Base-by-base conservation (phyloP, 2,329 filamentous ascomycete genomes). In the Coleophoma eucalyptorum region DNA sequence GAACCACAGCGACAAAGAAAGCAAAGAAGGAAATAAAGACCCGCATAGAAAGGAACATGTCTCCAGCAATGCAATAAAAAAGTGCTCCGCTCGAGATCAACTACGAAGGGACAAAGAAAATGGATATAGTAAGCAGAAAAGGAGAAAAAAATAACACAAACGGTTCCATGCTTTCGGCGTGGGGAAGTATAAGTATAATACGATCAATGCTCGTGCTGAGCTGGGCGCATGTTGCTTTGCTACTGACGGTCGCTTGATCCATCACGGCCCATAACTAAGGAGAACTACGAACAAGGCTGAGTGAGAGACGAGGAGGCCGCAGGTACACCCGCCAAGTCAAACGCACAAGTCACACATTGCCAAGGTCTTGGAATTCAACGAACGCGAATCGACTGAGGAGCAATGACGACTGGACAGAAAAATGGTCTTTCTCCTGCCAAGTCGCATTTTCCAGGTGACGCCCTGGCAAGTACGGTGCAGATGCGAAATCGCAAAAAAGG, bases 1-100 rank as follows among this genome's bases (percentile, higher is more conserved):
- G 19, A 19, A 45, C 42, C 12, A 41, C 46, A 47, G 50, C 48
- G 42, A 50, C 18, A 16, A 48, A 51, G 12, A 43, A 48, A 37
- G 50, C 46, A 41, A 51, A 33, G 34, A 46, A 51, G 40, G 42
- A 43, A 50, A 52, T n/a, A 33, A 53, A 12, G 35, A 33, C 21
- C 18, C 44, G 52, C 54, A 48, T 37, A 34, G 51, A 50, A 51
- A 38, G 13, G 6, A 50, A 43, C 42, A 44, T 44, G 26, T 32
- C 38, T 43, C 46, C 44, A 50, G 35, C 19, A 52, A 38, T 12
- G 18, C 26, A 38, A 46, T 19, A 43, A 31, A 12, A 31, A 44
- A 44, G 8, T 31, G n/a, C 42, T 44, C 42, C 20, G 21, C 42
- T 31, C 21, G 42, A 44, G 42, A 26, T 32, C 26, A 44, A 42